A percentile compares a stretch with the other conserved stretches of the same genome.
These are phyloP conservation scores for Rhododendron vialii DNA, from an alignment of 148 eudicot species.

Conservation along the genomic window DNA sequence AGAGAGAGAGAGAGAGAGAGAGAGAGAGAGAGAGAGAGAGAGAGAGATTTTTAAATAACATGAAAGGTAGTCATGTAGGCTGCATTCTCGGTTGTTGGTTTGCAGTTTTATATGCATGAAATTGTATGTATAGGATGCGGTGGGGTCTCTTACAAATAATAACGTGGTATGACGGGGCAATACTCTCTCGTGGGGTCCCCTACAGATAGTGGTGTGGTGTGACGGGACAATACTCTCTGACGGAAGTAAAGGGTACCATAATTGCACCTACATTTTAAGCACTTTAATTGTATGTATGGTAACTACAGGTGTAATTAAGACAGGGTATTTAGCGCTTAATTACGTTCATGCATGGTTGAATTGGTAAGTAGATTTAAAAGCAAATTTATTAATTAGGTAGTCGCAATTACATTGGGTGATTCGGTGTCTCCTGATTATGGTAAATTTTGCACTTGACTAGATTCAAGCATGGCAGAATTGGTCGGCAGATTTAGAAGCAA, in stretches of 20 bases:
- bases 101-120: background rate
- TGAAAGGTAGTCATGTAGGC: constrained; percentile 3
- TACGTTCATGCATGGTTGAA: background rate
- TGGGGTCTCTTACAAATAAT: too few relatives aligned
- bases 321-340: background rate
- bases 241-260: too few relatives aligned
- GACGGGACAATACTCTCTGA: too few relatives aligned
- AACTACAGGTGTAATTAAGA: background rate
- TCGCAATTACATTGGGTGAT: background rate
- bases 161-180: too few relatives aligned
- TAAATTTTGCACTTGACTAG: too few relatives aligned
- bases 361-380: background rate
- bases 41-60: background rate
- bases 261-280: too few relatives aligned
- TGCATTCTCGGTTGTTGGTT: constrained; percentile 12
- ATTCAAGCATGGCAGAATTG: too few relatives aligned
- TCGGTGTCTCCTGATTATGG: background rate
- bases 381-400: background rate
- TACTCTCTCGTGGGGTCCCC: too few relatives aligned
- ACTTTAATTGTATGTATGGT: background rate
- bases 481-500: background rate
- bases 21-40: constrained; percentile 7
- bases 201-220: too few relatives aligned
- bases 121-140: background rate
- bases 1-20: constrained; percentile 5